Conservation (phyloP, 2,329 filamentous ascomycete species). For the Epichloe glyceriae region DNA sequence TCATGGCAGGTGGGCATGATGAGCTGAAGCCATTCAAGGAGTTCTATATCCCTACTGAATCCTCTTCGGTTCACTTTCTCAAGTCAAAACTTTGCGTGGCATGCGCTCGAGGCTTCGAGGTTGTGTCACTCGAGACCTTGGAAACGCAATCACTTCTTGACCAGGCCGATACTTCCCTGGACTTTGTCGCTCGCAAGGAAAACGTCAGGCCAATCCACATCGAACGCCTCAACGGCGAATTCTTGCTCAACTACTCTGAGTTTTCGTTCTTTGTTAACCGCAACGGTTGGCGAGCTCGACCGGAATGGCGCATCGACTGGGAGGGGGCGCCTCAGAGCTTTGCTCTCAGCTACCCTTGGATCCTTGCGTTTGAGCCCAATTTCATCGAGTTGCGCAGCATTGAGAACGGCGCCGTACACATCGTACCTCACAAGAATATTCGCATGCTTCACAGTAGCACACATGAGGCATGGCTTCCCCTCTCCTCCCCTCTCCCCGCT, state of each 20-base stretch:
- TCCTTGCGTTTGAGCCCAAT: constrained; percentile 90
- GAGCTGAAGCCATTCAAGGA: constrained; percentile 96
- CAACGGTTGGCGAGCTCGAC: constrained; percentile 90
- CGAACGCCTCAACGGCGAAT: constrained; percentile 91
- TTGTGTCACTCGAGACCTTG: constrained; percentile 91
- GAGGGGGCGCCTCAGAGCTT: constrained; percentile 87
- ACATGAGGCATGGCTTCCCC: constrained; percentile 59
- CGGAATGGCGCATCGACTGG: constrained; percentile 97
- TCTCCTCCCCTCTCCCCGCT: no score
- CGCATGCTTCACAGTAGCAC: constrained; percentile 96
- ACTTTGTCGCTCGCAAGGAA: constrained; percentile 91
- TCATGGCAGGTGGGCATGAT: constrained; percentile 87
- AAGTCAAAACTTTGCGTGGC: constrained; percentile 94
- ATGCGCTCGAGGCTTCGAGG: constrained; percentile 90
- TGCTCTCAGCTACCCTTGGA: constrained; percentile 91
- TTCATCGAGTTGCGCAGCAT: constrained; percentile 96
- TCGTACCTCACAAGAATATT: constrained; percentile 92
- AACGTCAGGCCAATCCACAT: constrained; percentile 93
- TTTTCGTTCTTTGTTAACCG: constrained; percentile 99
- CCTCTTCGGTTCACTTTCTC: constrained; percentile 95
- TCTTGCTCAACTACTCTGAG: constrained; percentile 94
- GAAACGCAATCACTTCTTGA: constrained; percentile 95
- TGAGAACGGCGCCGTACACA: constrained; percentile 87
- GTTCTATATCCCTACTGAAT: constrained; percentile 97
- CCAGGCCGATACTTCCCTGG: constrained; percentile 92